Evolutionary conservation across 495 filamentous ascomycete species (phyloP), one percentile per base, ranked within the genome.

Genomic region (Trichoderma parareesei): DNA sequence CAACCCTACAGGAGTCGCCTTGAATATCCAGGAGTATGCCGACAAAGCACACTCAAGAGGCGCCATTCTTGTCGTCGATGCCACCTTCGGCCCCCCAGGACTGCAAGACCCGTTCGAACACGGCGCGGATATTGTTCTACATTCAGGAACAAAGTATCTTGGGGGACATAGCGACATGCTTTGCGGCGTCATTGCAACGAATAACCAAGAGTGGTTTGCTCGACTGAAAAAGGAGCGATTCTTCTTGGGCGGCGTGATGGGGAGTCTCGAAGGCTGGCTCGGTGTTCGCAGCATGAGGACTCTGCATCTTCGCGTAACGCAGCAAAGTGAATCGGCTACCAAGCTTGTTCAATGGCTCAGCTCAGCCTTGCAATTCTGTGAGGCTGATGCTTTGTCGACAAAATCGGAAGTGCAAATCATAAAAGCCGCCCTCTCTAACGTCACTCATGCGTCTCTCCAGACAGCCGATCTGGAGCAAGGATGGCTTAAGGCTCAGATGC

Each of bases 91-190:
- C 0, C 94, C 94, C 11, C 94, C 94, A 9, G 86, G 86, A 18
- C 79, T 98, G 38, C 89, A 90, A 73, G 90, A 97, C 69, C 94
- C 94, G 2, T 95, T 97, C 72, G 44, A 69, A 38, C 86, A 79
- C 69, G 92, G 92, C 64, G 90, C 88, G 4, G 92, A 97, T 74
- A 73, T 90, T 1, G 85, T 97, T 27, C 88, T 97, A 87, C 94
- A 98, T 74, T 86, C 81, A 20, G 94, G 91, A 11, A 94, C 92
- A 9, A 98, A 98, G 79, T 98, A 97, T 73, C 83, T 98, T 65
- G 94, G 94, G 18, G 94, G 94, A 0, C 94, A 98, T 75, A 89
- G 84, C 67, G 94, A 98, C 75, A 78, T 97, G 75, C 84, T 98
- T 0, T 90, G 88, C 68, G 94, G 94, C 11, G 87, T 95, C 18